Conservation (phyloP, 805 yeast species). For the Diddensiella transvaalensis region DNA sequence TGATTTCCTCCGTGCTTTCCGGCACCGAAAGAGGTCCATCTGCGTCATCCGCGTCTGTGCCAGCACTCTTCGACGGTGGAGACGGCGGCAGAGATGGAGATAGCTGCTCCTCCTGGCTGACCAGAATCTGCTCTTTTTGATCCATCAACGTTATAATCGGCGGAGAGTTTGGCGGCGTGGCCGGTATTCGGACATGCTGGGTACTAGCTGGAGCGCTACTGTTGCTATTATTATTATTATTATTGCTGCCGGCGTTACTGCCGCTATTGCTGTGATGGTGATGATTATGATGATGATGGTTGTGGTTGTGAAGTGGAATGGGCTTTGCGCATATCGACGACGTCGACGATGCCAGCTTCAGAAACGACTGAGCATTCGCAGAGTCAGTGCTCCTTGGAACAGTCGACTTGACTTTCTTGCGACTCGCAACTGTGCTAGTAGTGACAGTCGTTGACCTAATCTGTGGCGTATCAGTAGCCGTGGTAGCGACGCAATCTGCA, state of each 20-base stretch:
- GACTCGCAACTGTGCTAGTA: no score
- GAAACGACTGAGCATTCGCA: no score
- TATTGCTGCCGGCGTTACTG: no score
- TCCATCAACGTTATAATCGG: neutral
- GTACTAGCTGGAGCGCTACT: no score
- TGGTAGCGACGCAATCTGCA: neutral
- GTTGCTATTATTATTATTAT: no score
- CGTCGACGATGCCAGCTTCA: constrained; percentile 11
- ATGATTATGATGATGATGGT: neutral
- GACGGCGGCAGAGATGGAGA: constrained; percentile 1
- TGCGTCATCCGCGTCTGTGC: neutral
- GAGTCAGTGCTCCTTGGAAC: neutral
- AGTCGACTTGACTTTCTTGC: neutral
- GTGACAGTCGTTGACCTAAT: no score
- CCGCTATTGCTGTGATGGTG: neutral
- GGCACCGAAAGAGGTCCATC: neutral
- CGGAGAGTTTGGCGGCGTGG: constrained; percentile 1
- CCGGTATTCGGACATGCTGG: constrained; percentile 2
- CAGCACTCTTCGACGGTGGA: constrained; percentile 2
- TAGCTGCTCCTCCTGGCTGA: neutral
- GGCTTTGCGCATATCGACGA: constrained; percentile 18
- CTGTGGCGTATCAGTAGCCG: neutral
- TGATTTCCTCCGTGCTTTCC: neutral
- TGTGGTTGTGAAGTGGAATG: no score
- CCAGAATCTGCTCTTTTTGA: neutral